A percentile compares a stretch with the other conserved stretches of the same genome.
Evolutionary conservation across 2,329 filamentous ascomycete genomes (phyloP).

Genomic region (Aspergillus flavus): DNA sequence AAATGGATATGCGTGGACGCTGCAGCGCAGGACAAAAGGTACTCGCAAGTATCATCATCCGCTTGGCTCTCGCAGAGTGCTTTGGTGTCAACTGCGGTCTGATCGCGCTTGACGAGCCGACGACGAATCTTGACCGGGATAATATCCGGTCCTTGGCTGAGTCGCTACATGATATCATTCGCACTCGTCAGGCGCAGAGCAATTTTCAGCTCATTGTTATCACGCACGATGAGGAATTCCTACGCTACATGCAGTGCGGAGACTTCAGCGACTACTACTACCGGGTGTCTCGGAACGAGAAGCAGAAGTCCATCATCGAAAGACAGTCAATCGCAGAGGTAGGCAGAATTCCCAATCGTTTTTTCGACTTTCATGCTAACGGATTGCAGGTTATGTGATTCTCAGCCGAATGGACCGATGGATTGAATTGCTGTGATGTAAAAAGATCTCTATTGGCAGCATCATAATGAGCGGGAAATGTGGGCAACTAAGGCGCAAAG

Average conservation of each 20-base stretch:
- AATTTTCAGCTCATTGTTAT: slow-evolving; percentile 99
- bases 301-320: slow-evolving; percentile 85
- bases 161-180: slow-evolving; percentile 85
- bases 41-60: slow-evolving; percentile 94
- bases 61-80: slow-evolving; percentile 90
- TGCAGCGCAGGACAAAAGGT: slow-evolving; percentile 98
- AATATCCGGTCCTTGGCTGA: slow-evolving; percentile 90
- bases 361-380: neutral
- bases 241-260: slow-evolving; percentile 88
- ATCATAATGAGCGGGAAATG: neutral
- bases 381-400: neutral
- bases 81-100: slow-evolving; percentile 95
- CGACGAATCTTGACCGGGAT: slow-evolving; percentile 92
- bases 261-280: slow-evolving; percentile 95
- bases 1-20: slow-evolving; percentile 99
- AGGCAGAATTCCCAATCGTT: slow-evolving; percentile 15
- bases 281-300: slow-evolving; percentile 77
- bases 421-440: neutral
- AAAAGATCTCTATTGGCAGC: neutral
- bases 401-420: neutral
- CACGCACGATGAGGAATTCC: slow-evolving; percentile 96
- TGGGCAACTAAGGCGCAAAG: neutral
- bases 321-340: slow-evolving; percentile 59
- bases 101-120: slow-evolving; percentile 95
- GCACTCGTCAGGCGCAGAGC: slow-evolving; percentile 75